These are phyloP conservation scores for Cyberlindnera japonica DNA, from an alignment of 805 yeast genomes.

Conservation along the genomic window DNA sequence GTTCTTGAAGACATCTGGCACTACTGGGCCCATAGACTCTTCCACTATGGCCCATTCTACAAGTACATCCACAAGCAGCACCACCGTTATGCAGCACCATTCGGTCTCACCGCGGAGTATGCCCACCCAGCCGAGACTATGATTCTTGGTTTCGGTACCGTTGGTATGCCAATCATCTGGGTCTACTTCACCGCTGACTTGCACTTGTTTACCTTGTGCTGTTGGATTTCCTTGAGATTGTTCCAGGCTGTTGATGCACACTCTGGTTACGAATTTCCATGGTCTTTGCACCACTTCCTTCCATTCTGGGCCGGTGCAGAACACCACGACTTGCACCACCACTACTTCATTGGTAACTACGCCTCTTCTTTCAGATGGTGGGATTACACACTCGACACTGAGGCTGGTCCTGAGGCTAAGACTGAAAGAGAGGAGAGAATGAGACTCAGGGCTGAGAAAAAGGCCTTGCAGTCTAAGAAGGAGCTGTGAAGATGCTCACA, in stretches of 20 bases:
- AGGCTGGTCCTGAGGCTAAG: conserved; percentile 81
- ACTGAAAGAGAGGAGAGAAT: conserved; percentile 64
- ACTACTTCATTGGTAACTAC: conserved; percentile 91
- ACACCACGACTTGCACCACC: conserved; percentile 97
- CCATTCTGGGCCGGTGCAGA: conserved; percentile 99
- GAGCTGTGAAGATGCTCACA: too few species aligned
- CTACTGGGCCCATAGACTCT: conserved; percentile 88
- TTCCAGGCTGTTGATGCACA: conserved; percentile 98
- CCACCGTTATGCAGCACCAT: conserved; percentile 97
- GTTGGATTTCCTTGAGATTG: conserved; percentile 85
- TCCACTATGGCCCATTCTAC: conserved; percentile 87
- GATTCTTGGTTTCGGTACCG: conserved; percentile 91
- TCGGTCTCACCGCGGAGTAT: conserved; percentile 95
- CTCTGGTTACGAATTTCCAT: conserved; percentile 97
- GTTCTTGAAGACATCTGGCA: conserved; percentile 94
- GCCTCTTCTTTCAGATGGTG: conserved; percentile 96
- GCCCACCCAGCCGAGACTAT: conserved; percentile 95
- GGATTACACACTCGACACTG: conserved; percentile 87
- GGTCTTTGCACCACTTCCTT: conserved; percentile 87
- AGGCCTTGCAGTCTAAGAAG: conserved; percentile 15
- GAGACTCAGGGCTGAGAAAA: conserved; percentile 32
- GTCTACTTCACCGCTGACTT: conserved; percentile 70
- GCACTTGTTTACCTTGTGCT: conserved; percentile 84
- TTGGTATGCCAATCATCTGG: conserved; percentile 88
- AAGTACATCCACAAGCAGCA: conserved; percentile 95